Base-by-base conservation (phyloP, 495 filamentous ascomycete genomes). In the Talaromyces borbonicus region DNA sequence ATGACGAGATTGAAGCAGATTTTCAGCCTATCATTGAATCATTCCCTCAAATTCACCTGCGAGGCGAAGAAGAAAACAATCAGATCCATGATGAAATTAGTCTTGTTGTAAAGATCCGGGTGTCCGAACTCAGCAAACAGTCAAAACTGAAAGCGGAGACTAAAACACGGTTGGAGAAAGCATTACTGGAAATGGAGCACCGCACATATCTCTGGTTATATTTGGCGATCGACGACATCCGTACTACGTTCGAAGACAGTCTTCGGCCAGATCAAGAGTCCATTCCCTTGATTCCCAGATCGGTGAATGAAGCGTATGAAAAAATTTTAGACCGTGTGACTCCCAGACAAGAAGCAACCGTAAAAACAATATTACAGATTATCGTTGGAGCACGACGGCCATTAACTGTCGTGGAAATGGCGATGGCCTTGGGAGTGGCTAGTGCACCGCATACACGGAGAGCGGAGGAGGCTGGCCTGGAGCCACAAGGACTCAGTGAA, bases 361-460 rank as follows among this genome's bases (percentile, higher is more conserved):
- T 51, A 5, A 48, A 43, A 36, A 55, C 27, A 20, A 27, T 66
- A n/a, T 53, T 69, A 5, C 52, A 61, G 9, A 67, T 67, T n/a
- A 43, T 69, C n/a, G 35, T 63, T 18, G 58, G 50, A 14, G 61
- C 65, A 23, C 11, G 25, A 42, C 38, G 57, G 16, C 62, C 65
- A 9, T 52, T 69, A 14, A 49, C 51, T 4, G 18, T 62, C 2
- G 14, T 43, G 11, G 65, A 67, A 47, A 50, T 66, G 42, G 53
- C 56, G 22, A 53, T 63, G 25, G 65, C 61, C 3, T 29, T 70
- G 2, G 52, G 44, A 19, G 57, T 69, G 12, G 52, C 56, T 22
- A 46, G 8, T 8, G 40, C n/a, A 23, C 12, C 50, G 27, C 27
- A 49, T 14, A 20, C 56, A 6, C 46, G 40, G 42, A 54, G 53